phyloP scores from a whole-genome alignment of 1,284 basidiomycete species.

The Sporisorium graminicola region DNA sequence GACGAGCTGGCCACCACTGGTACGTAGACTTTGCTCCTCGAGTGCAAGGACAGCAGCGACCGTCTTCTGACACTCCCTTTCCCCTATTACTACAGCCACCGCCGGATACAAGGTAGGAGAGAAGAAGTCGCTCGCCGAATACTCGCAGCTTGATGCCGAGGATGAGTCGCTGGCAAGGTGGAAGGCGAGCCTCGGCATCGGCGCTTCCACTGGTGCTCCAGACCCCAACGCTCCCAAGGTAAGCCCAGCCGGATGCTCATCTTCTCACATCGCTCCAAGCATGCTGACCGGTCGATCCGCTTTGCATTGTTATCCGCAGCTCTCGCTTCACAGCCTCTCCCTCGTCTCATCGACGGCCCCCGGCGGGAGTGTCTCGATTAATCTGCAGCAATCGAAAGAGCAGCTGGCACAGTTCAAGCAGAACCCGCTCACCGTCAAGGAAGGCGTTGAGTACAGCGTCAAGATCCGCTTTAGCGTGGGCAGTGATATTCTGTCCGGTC shows the following conservation, averaged over 20 bases:
- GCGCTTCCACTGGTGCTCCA: slow-evolving; percentile 70
- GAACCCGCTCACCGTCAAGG: slow-evolving; percentile 75
- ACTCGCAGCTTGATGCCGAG: slow-evolving; percentile 79
- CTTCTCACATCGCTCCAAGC: neutral
- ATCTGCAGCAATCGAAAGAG: slow-evolving; percentile 71
- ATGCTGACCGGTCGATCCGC: slow-evolving; percentile 1
- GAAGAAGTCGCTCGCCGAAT: slow-evolving; percentile 73
- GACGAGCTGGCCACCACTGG: slow-evolving; percentile 56
- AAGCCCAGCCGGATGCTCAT: neutral
- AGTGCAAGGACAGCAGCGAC: neutral
- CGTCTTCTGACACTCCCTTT: neutral
- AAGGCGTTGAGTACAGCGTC: slow-evolving; percentile 79
- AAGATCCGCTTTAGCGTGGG: slow-evolving; percentile 81
- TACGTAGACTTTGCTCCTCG: slow-evolving; percentile 13
- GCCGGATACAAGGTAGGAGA: slow-evolving; percentile 69
- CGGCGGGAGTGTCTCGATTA: slow-evolving; percentile 70
- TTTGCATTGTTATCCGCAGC: slow-evolving; percentile 19
- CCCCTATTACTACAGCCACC: slow-evolving; percentile 49
- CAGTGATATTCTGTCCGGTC: slow-evolving; percentile 85
- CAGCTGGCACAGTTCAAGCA: slow-evolving; percentile 72
- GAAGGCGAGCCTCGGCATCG: slow-evolving; percentile 89
- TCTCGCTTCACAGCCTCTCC: slow-evolving; percentile 70
- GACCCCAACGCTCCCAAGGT: slow-evolving; percentile 66
- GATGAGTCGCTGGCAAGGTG: slow-evolving; percentile 85
- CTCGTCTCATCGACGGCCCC: slow-evolving; percentile 70